phyloP scores from a whole-genome alignment of 805 yeast genomes.

The Metschnikowia shivogae region DNA sequence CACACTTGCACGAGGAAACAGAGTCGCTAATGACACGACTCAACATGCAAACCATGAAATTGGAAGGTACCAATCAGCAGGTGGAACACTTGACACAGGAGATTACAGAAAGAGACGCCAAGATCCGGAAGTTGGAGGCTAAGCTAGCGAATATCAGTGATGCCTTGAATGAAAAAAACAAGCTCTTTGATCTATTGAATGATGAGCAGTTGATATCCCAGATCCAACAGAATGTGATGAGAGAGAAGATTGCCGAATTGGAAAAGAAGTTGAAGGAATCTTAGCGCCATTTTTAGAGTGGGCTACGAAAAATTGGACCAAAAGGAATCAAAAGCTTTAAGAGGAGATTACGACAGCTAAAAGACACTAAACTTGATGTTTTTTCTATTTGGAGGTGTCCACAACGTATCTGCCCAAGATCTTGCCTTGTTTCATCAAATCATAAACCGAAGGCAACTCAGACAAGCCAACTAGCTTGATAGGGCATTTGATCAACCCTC shows the following conservation, averaged over 20 bases:
- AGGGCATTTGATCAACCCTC: slow-evolving; percentile 42
- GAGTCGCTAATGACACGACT: slow-evolving; percentile 21
- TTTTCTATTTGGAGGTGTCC: slow-evolving; percentile 33
- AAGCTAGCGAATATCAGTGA: slow-evolving; percentile 22
- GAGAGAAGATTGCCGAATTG: slow-evolving; percentile 34
- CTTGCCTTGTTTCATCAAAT: slow-evolving; percentile 40
- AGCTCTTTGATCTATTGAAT: slow-evolving; percentile 54
- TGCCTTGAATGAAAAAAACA: slow-evolving; percentile 45
- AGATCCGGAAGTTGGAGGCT: slow-evolving; percentile 5
- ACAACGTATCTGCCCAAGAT: slow-evolving; percentile 44
- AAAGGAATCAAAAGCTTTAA: slow-evolving; percentile 20
- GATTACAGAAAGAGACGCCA: slow-evolving; percentile 9
- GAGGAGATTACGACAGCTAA: not conserved
- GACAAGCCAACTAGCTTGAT: slow-evolving; percentile 40
- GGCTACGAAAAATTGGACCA: slow-evolving; percentile 40
- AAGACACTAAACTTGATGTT: not conserved
- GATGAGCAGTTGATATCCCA: slow-evolving; percentile 62
- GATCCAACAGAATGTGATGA: slow-evolving; percentile 53
- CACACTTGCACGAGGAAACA: slow-evolving; percentile 20
- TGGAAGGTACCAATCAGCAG: slow-evolving; percentile 22
- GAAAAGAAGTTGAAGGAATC: slow-evolving; percentile 14
- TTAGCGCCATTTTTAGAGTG: slow-evolving; percentile 6
- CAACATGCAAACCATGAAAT: slow-evolving; percentile 23
- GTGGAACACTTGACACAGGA: slow-evolving; percentile 15
- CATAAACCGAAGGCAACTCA: slow-evolving; percentile 36